A percentile compares a stretch with the other conserved stretches of the same genome.
Evolutionary conservation across 164 flowering plant species (phyloP).

Genomic region (Kalanchoe fedtschenkoi): DNA sequence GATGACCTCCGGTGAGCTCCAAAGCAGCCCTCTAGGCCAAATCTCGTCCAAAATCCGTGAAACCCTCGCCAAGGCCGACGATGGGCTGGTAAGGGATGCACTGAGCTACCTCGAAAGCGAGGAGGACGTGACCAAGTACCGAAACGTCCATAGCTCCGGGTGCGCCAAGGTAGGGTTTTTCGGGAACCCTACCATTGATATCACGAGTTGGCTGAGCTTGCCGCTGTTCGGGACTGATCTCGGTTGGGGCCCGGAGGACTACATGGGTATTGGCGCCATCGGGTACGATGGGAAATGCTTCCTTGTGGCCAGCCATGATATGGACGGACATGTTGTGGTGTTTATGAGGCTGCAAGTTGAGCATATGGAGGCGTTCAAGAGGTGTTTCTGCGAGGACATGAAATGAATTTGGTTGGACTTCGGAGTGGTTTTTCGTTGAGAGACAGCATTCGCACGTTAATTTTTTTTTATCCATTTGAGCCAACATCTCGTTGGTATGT

Average conservation of each 20-base stretch:
- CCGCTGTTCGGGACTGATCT: conserved; percentile 20
- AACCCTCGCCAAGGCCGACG: no score
- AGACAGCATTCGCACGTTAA: no score
- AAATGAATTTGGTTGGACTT: no score
- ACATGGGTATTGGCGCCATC: conserved; percentile 30
- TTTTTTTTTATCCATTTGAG: no score
- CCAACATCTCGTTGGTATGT: no score
- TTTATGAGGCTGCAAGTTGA: conserved; percentile 22
- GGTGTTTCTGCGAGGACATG: conserved; percentile 25
- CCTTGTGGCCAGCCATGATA: conserved; percentile 21
- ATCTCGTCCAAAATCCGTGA: conserved; percentile 11
- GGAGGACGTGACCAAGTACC: conserved; percentile 2
- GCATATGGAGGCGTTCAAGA: conserved; percentile 30
- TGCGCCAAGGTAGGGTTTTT: conserved; percentile 1
- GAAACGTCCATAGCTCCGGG: not conserved
- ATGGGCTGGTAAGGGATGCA: conserved; percentile 15
- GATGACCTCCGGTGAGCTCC: conserved; percentile 16
- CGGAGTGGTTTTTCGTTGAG: no score
- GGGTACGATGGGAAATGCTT: conserved; percentile 25
- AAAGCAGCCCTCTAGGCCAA: no score
- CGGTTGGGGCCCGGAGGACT: conserved; percentile 45
- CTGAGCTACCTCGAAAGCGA: conserved; percentile 5
- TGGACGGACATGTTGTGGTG: conserved; percentile 32
- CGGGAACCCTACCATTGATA: conserved; percentile 24
- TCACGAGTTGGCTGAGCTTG: conserved; percentile 26